A percentile compares a stretch with the other conserved stretches of the same genome.
Conservation (phyloP, 176 grass and related monocot species). For the Carex littledalei region DNA sequence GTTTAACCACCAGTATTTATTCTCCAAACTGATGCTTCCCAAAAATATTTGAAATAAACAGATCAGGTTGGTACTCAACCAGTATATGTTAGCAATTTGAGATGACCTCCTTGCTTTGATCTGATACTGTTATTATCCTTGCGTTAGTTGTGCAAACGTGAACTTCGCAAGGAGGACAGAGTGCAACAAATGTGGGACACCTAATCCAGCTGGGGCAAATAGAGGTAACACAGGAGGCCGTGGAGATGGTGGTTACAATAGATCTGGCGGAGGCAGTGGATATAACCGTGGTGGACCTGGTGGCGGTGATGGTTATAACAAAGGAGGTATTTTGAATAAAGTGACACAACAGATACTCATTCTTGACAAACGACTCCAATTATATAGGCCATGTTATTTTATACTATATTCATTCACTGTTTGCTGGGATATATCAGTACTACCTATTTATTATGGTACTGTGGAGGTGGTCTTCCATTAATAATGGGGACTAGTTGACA, state of each 20-base stretch:
- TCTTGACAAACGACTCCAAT: neutral
- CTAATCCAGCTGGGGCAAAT: slow-evolving; percentile 38
- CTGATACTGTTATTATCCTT: slow-evolving; percentile 19
- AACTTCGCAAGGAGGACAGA: slow-evolving; percentile 94
- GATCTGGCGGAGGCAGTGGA: slow-evolving; percentile 47
- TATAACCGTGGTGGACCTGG: slow-evolving; percentile 42
- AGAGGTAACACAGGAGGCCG: slow-evolving; percentile 35
- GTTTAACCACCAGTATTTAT: neutral
- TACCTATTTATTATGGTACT: neutral
- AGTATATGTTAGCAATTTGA: neutral
- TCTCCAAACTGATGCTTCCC: neutral
- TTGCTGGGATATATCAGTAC: neutral
- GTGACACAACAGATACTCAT: neutral
- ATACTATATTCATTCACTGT: neutral
- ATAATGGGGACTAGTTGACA: neutral
- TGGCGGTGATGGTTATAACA: slow-evolving; percentile 33
- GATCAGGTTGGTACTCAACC: neutral
- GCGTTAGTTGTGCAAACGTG: slow-evolving; percentile 79
- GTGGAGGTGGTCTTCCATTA: neutral
- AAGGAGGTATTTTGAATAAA: slow-evolving; percentile 11
- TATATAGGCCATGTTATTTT: neutral
- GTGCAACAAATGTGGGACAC: slow-evolving; percentile 91
- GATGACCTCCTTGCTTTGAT: neutral
- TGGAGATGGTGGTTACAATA: slow-evolving; percentile 46
- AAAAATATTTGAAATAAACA: neutral